Conservation (phyloP, 2,329 filamentous ascomycete genomes). For the Colletotrichum liriopes region DNA sequence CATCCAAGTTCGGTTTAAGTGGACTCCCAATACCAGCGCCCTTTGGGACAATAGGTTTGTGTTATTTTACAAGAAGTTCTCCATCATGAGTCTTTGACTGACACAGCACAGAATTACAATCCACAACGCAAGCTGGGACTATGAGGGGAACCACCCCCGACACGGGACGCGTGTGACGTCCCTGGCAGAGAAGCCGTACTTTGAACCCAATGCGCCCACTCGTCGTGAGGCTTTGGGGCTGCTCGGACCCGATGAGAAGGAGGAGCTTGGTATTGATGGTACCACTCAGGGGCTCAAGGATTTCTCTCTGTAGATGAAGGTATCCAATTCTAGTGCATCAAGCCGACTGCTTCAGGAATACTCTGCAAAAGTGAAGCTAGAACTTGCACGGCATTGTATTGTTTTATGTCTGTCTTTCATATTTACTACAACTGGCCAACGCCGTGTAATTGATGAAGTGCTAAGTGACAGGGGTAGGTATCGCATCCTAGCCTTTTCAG, state of each 20-base stretch:
- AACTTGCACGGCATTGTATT: no score
- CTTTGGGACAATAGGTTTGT: constrained; percentile 79
- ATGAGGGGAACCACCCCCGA: constrained; percentile 75
- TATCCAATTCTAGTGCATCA: background rate
- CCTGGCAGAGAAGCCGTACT: constrained; percentile 80
- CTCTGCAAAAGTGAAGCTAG: background rate
- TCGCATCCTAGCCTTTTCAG: no score
- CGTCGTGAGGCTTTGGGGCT: constrained; percentile 77
- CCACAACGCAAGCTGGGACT: constrained; percentile 83
- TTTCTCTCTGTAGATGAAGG: constrained; percentile 28
- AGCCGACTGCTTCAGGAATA: background rate
- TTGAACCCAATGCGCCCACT: constrained; percentile 75
- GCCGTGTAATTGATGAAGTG: no score
- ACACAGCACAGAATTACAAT: constrained; percentile 72
- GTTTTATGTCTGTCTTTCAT: no score
- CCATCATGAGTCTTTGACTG: background rate
- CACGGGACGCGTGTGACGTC: constrained; percentile 82
- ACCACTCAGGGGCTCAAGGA: constrained; percentile 22
- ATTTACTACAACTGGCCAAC: no score
- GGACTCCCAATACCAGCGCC: constrained; percentile 77
- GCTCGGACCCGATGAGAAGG: constrained; percentile 69
- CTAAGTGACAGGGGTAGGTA: no score
- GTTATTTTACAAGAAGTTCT: no score
- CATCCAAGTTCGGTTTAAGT: constrained; percentile 80
- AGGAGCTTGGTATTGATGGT: constrained; percentile 46